phyloP scores from a whole-genome alignment of 768 basidiomycete genomes.

The Sistotremastrum suecicum region DNA sequence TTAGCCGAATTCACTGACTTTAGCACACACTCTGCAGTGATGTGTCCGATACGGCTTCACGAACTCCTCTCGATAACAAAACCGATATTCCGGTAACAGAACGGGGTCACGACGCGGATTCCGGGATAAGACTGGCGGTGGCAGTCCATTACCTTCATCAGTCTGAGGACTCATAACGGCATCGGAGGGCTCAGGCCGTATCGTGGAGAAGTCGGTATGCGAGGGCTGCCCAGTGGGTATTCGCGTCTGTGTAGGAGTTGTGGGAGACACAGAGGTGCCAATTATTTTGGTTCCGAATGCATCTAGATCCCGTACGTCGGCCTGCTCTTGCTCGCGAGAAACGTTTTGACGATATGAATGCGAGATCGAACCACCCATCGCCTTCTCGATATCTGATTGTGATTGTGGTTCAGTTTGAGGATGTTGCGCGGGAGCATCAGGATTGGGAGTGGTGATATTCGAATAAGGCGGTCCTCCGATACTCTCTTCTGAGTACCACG shows the following conservation, averaged over 20 bases:
- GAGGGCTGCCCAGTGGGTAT: neutral
- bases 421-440: neutral
- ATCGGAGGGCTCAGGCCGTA: neutral
- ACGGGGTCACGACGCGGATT: constrained; percentile 29
- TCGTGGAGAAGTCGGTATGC: neutral
- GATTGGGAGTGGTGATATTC: neutral
- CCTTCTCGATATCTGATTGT: too few species aligned
- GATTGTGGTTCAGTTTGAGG: neutral
- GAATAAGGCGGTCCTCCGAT: constrained; percentile 1
- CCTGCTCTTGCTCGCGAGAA: neutral
- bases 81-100: constrained; percentile 49
- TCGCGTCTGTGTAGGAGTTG: neutral
- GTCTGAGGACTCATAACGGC: neutral
- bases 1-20: constrained; percentile 28
- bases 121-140: constrained; percentile 12
- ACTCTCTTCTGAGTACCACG: constrained; percentile 1
- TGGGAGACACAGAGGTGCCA: neutral
- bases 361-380: too few species aligned
- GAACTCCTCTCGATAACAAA: constrained; percentile 47
- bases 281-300: neutral
- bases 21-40: constrained; percentile 76
- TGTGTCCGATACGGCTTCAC: constrained; percentile 66
- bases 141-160: constrained; percentile 1
- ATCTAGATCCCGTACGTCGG: neutral
- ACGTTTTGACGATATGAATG: too few species aligned